Evolutionary conservation across 2,329 filamentous ascomycete genomes (phyloP), one percentile per base, ranked within the genome.

Genomic region (Neofusicoccum umdonicola): DNA sequence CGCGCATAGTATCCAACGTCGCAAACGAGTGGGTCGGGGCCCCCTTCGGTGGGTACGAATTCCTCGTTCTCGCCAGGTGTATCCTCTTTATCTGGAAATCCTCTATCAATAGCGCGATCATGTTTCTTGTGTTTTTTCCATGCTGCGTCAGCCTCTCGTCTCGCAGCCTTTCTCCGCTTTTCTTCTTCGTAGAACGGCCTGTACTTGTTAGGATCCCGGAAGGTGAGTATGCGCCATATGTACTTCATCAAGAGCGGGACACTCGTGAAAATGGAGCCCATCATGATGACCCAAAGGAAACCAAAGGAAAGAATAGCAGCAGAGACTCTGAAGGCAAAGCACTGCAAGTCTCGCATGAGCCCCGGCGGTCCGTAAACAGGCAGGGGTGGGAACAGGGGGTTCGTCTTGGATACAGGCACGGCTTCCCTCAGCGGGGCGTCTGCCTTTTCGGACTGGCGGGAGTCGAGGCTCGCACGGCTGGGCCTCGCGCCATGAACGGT

Each of bases 1-100:
- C 91, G 85, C 1, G 94, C 93, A 73, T 98, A 97, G 74, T 97
- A 95, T 2, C 85, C 84, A 19, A 93, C 86, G 70, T 97, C 90
- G 71, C 90, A 92, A 7, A 91, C 78, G 7, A 97, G 80, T 3
- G 86, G 88, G 75, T 97, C 94, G 6, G 84, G 86, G 0, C 93
- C 93, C 15, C 92, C 92, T 77, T 95, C 92, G 2, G 89, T 87
- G 0, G 92, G 91, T 1, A 87, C 77, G 69, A 86, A 96, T 22
- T 86, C 84, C 11, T 84, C 81, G 17, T 77, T 77, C 72, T 70
- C 71, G 61, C 67, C 70, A 35, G 74, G 78, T 8, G 69, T 68
- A 22, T 73, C 68, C 0, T 68, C 66, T 6, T 69, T 65, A 54
- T 63, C 68, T 51, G 2, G 64, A 66, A 44, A 61, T 12, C 44